A percentile compares a stretch with the other conserved stretches of the same genome.
phyloP scores from a whole-genome alignment of 495 filamentous ascomycete genomes.

The Chaetomium fimeti region DNA sequence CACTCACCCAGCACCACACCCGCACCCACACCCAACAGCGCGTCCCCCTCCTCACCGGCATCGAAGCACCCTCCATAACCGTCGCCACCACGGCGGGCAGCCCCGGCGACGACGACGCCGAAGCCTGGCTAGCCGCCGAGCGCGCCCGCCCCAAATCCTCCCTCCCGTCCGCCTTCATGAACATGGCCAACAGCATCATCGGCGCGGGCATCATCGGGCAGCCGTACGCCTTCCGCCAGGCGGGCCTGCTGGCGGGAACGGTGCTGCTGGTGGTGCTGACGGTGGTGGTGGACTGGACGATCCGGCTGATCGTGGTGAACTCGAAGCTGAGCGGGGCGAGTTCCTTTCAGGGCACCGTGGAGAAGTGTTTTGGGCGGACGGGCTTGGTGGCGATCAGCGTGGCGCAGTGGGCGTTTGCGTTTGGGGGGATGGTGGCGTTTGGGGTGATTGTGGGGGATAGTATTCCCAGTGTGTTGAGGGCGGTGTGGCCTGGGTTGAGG shows the following conservation, averaged over 20 bases:
- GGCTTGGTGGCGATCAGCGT: slow-evolving; percentile 87
- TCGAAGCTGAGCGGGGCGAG: slow-evolving; percentile 88
- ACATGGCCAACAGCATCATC: slow-evolving; percentile 99
- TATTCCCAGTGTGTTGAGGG: slow-evolving; percentile 83
- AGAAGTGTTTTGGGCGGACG: slow-evolving; percentile 84
- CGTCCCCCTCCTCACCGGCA: slow-evolving; percentile 75
- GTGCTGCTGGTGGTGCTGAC: slow-evolving; percentile 76
- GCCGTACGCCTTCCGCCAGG: slow-evolving; percentile 90
- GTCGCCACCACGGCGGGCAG: slow-evolving; percentile 66
- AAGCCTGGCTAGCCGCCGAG: slow-evolving; percentile 46
- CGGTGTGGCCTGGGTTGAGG: slow-evolving; percentile 73
- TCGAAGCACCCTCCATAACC: slow-evolving; percentile 85
- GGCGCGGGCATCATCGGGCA: slow-evolving; percentile 97
- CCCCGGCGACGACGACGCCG: slow-evolving; percentile 44
- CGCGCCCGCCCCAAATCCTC: slow-evolving; percentile 49
- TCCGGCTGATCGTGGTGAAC: slow-evolving; percentile 92
- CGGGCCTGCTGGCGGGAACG: slow-evolving; percentile 77
- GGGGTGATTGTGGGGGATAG: slow-evolving; percentile 95
- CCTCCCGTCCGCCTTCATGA: slow-evolving; percentile 72
- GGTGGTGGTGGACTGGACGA: slow-evolving; percentile 91
- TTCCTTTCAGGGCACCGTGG: slow-evolving; percentile 91
- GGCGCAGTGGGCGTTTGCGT: slow-evolving; percentile 97
- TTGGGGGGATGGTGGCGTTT: slow-evolving; percentile 97
- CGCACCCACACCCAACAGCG: slow-evolving; percentile 41
- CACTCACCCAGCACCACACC: neutral